These are phyloP conservation scores for Neospermospora avenae DNA, from an alignment of 2,329 filamentous ascomycete species.

Conservation along the genomic window DNA sequence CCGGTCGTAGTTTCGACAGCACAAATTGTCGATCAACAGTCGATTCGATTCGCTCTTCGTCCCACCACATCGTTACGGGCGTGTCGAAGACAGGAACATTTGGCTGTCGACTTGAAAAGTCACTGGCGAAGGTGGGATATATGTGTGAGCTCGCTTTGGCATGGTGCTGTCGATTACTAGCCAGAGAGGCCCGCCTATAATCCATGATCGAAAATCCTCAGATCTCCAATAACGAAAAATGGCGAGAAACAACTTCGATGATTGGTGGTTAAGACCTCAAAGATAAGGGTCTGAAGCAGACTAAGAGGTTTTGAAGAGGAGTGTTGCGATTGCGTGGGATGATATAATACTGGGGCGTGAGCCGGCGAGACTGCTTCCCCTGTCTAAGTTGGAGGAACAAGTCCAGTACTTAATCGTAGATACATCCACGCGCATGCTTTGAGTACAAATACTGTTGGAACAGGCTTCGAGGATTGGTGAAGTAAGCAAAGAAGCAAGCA, in stretches of 20 bases:
- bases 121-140: constrained; percentile 32
- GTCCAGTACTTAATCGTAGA: neutral
- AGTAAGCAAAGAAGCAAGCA: constrained; percentile 6
- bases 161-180: constrained; percentile 25
- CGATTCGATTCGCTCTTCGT: constrained; percentile 63
- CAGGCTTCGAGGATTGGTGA: neutral
- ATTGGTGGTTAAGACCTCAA: constrained; percentile 20
- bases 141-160: constrained; percentile 27
- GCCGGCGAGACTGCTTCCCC: neutral
- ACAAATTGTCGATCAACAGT: constrained; percentile 69
- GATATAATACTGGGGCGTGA: constrained; percentile 15
- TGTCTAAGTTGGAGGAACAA: constrained; percentile 3
- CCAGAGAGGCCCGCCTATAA: constrained; percentile 31
- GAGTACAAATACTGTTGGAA: neutral
- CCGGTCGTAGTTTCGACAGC: constrained; percentile 58
- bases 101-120: constrained; percentile 19
- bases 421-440: constrained; percentile 8
- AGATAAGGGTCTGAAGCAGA: constrained; percentile 26
- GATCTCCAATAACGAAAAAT: constrained; percentile 7
- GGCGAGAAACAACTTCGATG: constrained; percentile 6
- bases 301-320: constrained; percentile 9
- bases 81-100: constrained; percentile 30
- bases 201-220: constrained; percentile 27
- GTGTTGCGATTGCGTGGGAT: constrained; percentile 23
- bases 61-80: constrained; percentile 60